A percentile compares a stretch with the other conserved stretches of the same genome.
These are phyloP conservation scores for Podaxis sp. DNA, from an alignment of 768 basidiomycete genomes.

Conservation along the genomic window DNA sequence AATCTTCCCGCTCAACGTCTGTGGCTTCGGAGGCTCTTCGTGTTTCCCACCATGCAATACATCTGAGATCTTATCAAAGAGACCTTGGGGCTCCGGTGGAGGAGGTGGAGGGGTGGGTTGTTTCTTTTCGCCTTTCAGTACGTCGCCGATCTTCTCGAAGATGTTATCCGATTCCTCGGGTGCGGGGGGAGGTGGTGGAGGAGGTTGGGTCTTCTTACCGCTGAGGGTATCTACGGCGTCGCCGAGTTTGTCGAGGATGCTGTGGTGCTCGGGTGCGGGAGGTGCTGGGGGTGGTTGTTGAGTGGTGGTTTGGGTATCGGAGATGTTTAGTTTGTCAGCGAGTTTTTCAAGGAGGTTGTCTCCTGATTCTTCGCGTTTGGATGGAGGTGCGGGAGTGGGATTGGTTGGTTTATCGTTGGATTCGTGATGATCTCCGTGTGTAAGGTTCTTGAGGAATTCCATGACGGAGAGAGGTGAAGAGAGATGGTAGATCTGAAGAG, in stretches of 20 bases:
- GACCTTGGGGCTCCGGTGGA: constrained; percentile 10
- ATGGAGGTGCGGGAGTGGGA: constrained; percentile 2
- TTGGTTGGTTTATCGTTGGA: neutral
- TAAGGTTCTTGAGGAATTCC: constrained; percentile 19
- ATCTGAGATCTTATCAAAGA: constrained; percentile 17
- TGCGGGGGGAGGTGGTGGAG: constrained; percentile 15
- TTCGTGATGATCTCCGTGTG: constrained; percentile 9
- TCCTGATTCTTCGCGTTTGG: constrained; percentile 2
- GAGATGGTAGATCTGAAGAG: neutral
- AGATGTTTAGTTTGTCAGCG: constrained; percentile 6
- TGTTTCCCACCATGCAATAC: constrained; percentile 14
- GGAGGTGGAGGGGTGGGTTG: constrained; percentile 17
- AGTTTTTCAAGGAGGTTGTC: constrained; percentile 17
- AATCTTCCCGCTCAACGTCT: constrained; percentile 14
- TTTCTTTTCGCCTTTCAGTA: constrained; percentile 10
- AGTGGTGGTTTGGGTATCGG: too few relatives aligned
- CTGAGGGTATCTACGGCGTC: too few relatives aligned
- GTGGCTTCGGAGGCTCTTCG: constrained; percentile 17
- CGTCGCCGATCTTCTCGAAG: constrained; percentile 17
- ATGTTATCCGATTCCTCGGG: constrained; percentile 14
- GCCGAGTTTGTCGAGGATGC: too few relatives aligned
- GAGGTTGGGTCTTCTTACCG: too few relatives aligned
- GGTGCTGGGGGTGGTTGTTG: too few relatives aligned
- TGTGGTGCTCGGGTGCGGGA: too few relatives aligned
- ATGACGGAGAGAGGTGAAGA: neutral